Evolutionary conservation across 2,329 filamentous ascomycete genomes (phyloP), one percentile per base, ranked within the genome.

Genomic region (Ascochyta koolunga): DNA sequence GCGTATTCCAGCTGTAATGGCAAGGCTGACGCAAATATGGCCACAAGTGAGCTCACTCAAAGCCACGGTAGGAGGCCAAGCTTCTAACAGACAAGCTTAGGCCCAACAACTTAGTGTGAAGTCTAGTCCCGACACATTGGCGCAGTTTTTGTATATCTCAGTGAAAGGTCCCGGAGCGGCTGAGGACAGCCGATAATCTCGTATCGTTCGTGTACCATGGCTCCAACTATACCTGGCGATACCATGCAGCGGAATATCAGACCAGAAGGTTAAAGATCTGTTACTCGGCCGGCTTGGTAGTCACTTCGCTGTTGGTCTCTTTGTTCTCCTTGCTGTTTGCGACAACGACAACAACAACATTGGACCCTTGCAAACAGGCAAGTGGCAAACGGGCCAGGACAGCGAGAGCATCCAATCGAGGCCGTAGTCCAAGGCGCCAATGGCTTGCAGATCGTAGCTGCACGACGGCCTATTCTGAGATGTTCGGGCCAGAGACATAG

Each of bases 61-160:
- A 38, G 35, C 27, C 29, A 24, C 32, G 29, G 15, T 42, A 32
- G 19, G 24, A 38, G 45, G 45, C 41, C 36, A 46, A 55, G 48
- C 46, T 53, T 55, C 54, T 22, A 15, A 21, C 16, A 11, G 15
- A 29, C 29, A 41, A 18, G 27, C 11, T 37, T 50, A 54, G 36
- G 19, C 40, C 29, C 39, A 42, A n/a, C n/a, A 29, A 11, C 13
- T 22, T 37, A 22, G 22, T 51, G 33, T 24, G 19, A 32, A 51
- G 48, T 37, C 22, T 33, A 54, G 45, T 56, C 49, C 59, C 50
- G 54, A 56, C 32, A 49, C 44, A 45, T 49, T 52, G 37, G 54
- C 50, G 16, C 46, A 13, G 37, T 27, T 48, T 54, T 38, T 54
- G 22, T 42, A 44, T 41, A 19, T 44, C 32, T 44, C 24, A 40